Evolutionary conservation across 257 asterid genomes (phyloP).

Genomic region (Misopates orontium): DNA sequence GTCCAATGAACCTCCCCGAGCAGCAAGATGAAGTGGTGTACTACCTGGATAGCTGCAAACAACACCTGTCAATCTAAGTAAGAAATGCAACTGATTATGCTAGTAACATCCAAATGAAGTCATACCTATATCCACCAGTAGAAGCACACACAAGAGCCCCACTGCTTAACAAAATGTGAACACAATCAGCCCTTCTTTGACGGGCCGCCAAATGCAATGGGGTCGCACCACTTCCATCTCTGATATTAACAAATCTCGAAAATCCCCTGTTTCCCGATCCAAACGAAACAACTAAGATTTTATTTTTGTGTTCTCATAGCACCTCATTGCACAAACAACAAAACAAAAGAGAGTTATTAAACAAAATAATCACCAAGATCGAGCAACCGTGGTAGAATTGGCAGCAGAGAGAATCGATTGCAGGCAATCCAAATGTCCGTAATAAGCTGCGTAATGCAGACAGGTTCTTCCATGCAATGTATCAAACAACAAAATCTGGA

Average conservation of each 20-base stretch:
- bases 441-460: constrained; percentile 82
- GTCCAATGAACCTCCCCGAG: constrained; percentile 79
- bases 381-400: constrained; percentile 58
- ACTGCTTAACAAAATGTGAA: constrained; percentile 52
- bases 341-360: not conserved
- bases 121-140: constrained; percentile 70
- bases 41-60: constrained; percentile 63
- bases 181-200: constrained; percentile 62
- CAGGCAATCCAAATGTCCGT: constrained; percentile 80
- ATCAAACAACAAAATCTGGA: constrained; percentile 76
- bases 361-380: constrained; percentile 59
- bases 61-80: constrained; percentile 4
- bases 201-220: constrained; percentile 90
- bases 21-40: constrained; percentile 88
- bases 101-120: constrained; percentile 16
- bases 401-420: constrained; percentile 70
- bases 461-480: constrained; percentile 67
- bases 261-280: constrained; percentile 63
- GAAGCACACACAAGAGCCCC: constrained; percentile 83
- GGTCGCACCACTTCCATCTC: constrained; percentile 80
- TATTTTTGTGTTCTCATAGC: too few relatives aligned
- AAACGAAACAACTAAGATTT: constrained; percentile 21
- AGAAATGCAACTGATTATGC: not conserved
- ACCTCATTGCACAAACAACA: not conserved
- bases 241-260: constrained; percentile 69